phyloP scores from a whole-genome alignment of 495 filamentous ascomycete genomes.

The Pseudomonodictys pantanalensis region DNA sequence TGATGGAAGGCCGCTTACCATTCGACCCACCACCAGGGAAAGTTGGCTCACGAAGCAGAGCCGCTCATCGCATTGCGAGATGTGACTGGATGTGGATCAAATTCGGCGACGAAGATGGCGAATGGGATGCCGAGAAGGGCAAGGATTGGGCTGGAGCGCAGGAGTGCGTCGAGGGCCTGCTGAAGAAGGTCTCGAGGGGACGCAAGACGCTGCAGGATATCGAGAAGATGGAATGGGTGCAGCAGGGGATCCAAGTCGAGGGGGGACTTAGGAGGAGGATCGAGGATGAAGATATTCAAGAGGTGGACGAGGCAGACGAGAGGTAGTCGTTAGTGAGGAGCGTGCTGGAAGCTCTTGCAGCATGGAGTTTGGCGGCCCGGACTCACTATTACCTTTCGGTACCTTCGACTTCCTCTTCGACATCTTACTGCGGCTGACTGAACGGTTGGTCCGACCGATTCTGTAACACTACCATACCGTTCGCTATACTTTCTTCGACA shows the following conservation, averaged over 20 bases:
- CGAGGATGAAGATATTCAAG: slow-evolving; percentile 18
- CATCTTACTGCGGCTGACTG: no score
- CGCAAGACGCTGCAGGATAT: slow-evolving; percentile 72
- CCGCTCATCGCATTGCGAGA: slow-evolving; percentile 88
- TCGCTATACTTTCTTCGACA: no score
- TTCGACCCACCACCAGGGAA: slow-evolving; percentile 82
- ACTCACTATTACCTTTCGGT: no score
- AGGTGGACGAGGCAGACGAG: not conserved
- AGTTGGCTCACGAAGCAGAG: slow-evolving; percentile 61
- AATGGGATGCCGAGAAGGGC: slow-evolving; percentile 60
- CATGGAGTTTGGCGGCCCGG: no score
- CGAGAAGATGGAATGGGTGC: slow-evolving; percentile 70
- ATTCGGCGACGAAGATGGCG: slow-evolving; percentile 71
- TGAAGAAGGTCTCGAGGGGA: slow-evolving; percentile 70
- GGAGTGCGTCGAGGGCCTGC: slow-evolving; percentile 72
- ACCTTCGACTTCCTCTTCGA: no score
- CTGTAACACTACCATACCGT: no score
- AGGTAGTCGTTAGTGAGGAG: slow-evolving; percentile 28
- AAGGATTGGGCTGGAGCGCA: slow-evolving; percentile 68
- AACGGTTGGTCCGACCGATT: no score
- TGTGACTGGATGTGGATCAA: slow-evolving; percentile 92
- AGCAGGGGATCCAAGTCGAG: slow-evolving; percentile 65
- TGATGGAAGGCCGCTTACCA: slow-evolving; percentile 86
- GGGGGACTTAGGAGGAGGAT: slow-evolving; percentile 59
- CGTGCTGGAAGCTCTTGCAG: no score